Evolutionary conservation across 257 asterid genomes (phyloP).

Genomic region (Penstemon newberryi): DNA sequence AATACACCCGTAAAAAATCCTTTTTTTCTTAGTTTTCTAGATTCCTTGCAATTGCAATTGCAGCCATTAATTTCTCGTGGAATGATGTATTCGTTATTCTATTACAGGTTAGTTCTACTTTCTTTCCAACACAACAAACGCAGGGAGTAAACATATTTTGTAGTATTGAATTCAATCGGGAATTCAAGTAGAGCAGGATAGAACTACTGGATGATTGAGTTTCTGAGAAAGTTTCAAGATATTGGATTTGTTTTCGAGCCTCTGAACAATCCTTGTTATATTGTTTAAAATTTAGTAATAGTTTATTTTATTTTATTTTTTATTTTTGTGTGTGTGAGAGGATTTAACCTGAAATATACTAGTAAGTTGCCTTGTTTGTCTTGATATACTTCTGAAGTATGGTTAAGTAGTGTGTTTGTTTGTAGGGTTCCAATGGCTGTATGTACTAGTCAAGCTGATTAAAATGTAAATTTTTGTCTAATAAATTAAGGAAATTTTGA

Average conservation of each 20-base stretch:
- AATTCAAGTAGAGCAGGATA: slow-evolving; percentile 17
- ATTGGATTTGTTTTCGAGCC: slow-evolving; percentile 13
- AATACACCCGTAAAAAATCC: not conserved
- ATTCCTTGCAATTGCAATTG: slow-evolving; percentile 4
- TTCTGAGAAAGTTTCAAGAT: not conserved
- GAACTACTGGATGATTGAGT: slow-evolving; percentile 20
- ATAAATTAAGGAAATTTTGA: too few relatives aligned
- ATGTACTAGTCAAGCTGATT: too few relatives aligned
- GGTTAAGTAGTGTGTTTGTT: too few relatives aligned
- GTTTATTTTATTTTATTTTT: not conserved
- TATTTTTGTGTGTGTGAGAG: not conserved
- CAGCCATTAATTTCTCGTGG: slow-evolving; percentile 13
- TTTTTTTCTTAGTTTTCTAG: not conserved
- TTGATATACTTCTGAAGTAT: not conserved
- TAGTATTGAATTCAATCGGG: not conserved
- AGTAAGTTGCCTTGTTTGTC: slow-evolving; percentile 4
- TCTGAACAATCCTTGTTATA: not conserved
- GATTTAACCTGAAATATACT: not conserved
- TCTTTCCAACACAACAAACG: not conserved
- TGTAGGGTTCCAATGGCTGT: too few relatives aligned
- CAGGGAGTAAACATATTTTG: not conserved
- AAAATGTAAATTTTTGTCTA: too few relatives aligned
- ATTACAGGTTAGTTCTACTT: slow-evolving; percentile 23
- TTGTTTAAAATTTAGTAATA: not conserved
- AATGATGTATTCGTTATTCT: slow-evolving; percentile 16